Conservation (phyloP, 2,329 filamentous ascomycete genomes). For the Penicillium sclerotigenum region DNA sequence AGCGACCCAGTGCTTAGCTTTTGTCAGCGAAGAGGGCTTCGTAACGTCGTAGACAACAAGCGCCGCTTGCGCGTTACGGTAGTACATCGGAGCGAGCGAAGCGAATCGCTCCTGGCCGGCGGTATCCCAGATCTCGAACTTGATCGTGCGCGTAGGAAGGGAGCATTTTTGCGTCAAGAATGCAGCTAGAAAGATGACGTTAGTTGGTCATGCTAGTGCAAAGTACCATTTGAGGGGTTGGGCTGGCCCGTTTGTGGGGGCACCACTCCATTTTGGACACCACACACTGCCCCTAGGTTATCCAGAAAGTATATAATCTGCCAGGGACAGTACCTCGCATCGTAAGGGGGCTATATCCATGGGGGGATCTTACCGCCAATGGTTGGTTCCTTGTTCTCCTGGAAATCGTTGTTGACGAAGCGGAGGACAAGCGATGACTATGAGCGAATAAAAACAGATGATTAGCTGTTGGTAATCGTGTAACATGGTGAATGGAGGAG, state of each 20-base stretch:
- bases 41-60: constrained; percentile 98
- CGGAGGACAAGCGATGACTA: constrained; percentile 95
- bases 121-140: constrained; percentile 95
- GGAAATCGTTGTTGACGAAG: constrained; percentile 99
- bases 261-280: neutral
- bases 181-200: constrained; percentile 60
- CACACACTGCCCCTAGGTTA: neutral
- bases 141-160: constrained; percentile 75
- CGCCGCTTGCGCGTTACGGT: constrained; percentile 95
- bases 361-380: constrained; percentile 71
- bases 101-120: constrained; percentile 97
- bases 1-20: constrained; percentile 98
- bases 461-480: constrained; percentile 14
- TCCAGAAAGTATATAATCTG: neutral
- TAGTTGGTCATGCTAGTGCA: constrained; percentile 10
- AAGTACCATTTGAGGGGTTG: neutral
- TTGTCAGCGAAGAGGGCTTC: constrained; percentile 89
- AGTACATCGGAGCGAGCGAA: constrained; percentile 97
- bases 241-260: neutral
- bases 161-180: constrained; percentile 99
- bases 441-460: neutral
- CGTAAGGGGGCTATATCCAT: neutral
- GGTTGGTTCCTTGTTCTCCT: constrained; percentile 99
- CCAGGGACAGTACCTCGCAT: neutral
- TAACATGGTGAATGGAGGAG: constrained; percentile 4